phyloP scores from a whole-genome alignment of 768 basidiomycete genomes.

The Polyporus arcularius region DNA sequence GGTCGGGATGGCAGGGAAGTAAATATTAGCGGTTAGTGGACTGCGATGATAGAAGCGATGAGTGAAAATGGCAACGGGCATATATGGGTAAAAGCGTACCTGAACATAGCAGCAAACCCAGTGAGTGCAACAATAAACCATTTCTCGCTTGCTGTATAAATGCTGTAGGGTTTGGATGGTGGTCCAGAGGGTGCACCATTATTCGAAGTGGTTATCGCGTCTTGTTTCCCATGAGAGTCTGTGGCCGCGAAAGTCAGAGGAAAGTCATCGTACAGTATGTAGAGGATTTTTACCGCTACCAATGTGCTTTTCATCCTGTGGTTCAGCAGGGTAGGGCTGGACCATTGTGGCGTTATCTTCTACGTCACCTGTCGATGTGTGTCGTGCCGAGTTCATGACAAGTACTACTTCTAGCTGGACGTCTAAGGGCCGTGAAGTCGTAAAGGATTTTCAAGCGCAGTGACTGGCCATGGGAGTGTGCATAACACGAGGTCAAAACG shows the following conservation, averaged over 20 bases:
- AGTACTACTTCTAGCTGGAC: not conserved
- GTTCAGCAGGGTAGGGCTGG: not conserved
- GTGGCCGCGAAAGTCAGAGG: not conserved
- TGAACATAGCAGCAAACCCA: constrained; percentile 64
- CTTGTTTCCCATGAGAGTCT: not conserved
- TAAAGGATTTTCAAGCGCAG: not conserved
- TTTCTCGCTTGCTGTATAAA: constrained; percentile 59
- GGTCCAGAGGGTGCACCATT: not conserved
- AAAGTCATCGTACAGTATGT: not conserved
- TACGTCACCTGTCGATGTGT: not conserved
- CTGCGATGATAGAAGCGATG: not conserved
- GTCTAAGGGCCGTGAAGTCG: not conserved
- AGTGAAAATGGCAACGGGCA: not conserved
- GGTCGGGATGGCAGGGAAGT: constrained; percentile 77
- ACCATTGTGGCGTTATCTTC: constrained; percentile 2
- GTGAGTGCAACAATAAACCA: constrained; percentile 66
- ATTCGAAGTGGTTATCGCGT: not conserved
- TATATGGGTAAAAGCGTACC: constrained; percentile 35
- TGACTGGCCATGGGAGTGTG: not conserved
- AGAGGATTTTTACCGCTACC: too few species aligned
- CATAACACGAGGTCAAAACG: not conserved
- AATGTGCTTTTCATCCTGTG: not conserved
- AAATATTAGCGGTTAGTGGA: constrained; percentile 68
- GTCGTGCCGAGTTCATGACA: not conserved
- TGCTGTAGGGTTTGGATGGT: constrained; percentile 37